phyloP scores from a whole-genome alignment of 2,329 filamentous ascomycete genomes.

The Aureobasidium sp. region DNA sequence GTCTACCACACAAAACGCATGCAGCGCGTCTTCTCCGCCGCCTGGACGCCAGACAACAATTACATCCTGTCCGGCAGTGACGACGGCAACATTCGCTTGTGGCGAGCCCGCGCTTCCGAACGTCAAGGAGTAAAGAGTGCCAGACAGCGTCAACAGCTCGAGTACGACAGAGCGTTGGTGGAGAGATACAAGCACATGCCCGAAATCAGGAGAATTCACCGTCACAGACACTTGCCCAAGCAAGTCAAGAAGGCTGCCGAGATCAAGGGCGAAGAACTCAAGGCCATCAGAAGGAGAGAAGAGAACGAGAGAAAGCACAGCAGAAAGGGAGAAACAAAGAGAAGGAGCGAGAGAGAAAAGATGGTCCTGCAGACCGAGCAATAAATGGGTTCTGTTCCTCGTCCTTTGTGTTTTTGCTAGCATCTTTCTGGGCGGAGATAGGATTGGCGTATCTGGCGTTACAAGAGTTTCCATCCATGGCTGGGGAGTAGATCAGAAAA shows the following conservation, averaged over 20 bases:
- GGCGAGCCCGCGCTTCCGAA: constrained; percentile 79
- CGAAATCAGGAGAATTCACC: constrained; percentile 81
- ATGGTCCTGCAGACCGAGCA: constrained; percentile 69
- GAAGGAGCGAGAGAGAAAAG: constrained; percentile 82
- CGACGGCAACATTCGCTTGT: constrained; percentile 85
- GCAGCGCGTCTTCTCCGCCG: constrained; percentile 83
- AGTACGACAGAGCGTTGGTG: constrained; percentile 83
- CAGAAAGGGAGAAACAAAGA: constrained; percentile 69
- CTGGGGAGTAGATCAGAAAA: background rate
- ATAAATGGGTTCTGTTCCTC: constrained; percentile 27
- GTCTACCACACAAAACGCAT: constrained; percentile 97
- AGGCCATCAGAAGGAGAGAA: constrained; percentile 78
- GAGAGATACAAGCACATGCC: constrained; percentile 91
- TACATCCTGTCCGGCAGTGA: constrained; percentile 89
- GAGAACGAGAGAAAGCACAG: constrained; percentile 93
- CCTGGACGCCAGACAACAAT: constrained; percentile 81
- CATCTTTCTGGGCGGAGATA: background rate
- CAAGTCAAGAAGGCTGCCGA: constrained; percentile 91
- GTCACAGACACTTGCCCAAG: constrained; percentile 86
- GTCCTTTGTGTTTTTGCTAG: background rate
- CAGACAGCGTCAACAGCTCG: constrained; percentile 76
- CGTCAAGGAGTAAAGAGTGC: constrained; percentile 80
- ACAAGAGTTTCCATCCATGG: background rate
- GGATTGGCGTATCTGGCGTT: background rate
- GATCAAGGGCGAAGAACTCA: constrained; percentile 87